Evolutionary conservation across 306 rosid species (phyloP).

Genomic region (Fagus sylvatica): DNA sequence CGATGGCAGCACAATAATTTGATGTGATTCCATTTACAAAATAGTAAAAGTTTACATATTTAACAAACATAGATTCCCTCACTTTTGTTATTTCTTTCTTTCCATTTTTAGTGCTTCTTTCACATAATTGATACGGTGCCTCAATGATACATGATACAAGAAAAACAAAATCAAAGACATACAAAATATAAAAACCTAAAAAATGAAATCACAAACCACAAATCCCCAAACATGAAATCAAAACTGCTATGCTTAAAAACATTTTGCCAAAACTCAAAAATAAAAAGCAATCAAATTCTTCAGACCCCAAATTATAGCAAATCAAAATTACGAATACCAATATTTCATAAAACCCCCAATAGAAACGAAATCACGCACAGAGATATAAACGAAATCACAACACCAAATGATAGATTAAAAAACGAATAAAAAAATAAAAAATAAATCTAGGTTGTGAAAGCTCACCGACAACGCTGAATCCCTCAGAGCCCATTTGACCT

Average conservation of each 20-base stretch:
- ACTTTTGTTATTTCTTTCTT: not conserved
- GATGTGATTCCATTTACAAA: not conserved
- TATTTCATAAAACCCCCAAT: not conserved
- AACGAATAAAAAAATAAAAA: not conserved
- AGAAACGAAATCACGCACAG: not conserved
- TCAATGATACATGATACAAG: not conserved
- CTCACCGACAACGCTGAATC: slow-evolving; percentile 79
- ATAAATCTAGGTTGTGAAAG: not conserved
- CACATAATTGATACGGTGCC: not conserved
- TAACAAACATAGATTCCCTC: not conserved
- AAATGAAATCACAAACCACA: not conserved
- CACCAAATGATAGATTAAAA: not conserved
- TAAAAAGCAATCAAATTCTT: not conserved
- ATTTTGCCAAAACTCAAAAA: slow-evolving; percentile 1
- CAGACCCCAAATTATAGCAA: too few species aligned
- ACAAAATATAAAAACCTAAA: not conserved
- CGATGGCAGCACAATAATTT: not conserved
- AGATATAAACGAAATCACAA: not conserved
- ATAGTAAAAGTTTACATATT: too few species aligned
- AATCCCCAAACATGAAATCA: not conserved
- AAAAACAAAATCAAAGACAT: not conserved
- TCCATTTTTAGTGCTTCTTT: not conserved
- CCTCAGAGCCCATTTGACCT: slow-evolving; percentile 78
- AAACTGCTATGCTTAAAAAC: too few species aligned
- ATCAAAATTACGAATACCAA: not conserved